Evolutionary conservation across 2,329 filamentous ascomycete species (phyloP), one percentile per base, ranked within the genome.

Genomic region (Fusarium drepaniforme): DNA sequence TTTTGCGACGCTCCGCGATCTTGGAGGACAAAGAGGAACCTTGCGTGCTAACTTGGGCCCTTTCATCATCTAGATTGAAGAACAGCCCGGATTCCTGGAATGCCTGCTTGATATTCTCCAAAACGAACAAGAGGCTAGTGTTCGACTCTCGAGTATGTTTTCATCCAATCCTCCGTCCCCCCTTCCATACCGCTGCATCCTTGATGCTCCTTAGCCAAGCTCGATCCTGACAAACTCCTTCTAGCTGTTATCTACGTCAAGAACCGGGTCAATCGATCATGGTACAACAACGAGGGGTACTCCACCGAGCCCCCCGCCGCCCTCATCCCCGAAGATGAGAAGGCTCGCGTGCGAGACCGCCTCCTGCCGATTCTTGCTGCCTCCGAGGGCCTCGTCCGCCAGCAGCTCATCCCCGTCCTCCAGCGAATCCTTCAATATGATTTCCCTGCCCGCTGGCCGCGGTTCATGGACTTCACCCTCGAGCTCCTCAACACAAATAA

Each of bases 381-480:
- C 73, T 94, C 95, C 53, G 91, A 92, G 72, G 91, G 93, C 59
- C 92, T 93, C 79, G 93, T 98, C 78, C 95, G 97, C 83, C 93
- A 96, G 76, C 97, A 99, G 86, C 92, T 99, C 77, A 93, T 98
- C 75, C 96, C 97, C 71, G 93, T 97, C 78, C 92, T 99, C 68
- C 95, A 98, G 86, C 97, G 97, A 85, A 96, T 99, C 81, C 90
- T 99, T 75, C 94, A 98, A 85, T 93, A 93, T 87, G 97, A 99
- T 84, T 99, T 98, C 83, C 97, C 97, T 67, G 91, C 93, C 79
- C 92, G 93, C 86, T 99, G 97, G 97, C 97, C 97, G 58, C 91
- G 93, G 66, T 98, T 98, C 83, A 93, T 98, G 87, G 93, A 97
- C 81, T 95, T 97, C 81, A 98, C 96, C 62, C 88, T 97, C 77